These are phyloP conservation scores for Tricholoma sp. DNA, from an alignment of 768 basidiomycete genomes.

Conservation along the genomic window DNA sequence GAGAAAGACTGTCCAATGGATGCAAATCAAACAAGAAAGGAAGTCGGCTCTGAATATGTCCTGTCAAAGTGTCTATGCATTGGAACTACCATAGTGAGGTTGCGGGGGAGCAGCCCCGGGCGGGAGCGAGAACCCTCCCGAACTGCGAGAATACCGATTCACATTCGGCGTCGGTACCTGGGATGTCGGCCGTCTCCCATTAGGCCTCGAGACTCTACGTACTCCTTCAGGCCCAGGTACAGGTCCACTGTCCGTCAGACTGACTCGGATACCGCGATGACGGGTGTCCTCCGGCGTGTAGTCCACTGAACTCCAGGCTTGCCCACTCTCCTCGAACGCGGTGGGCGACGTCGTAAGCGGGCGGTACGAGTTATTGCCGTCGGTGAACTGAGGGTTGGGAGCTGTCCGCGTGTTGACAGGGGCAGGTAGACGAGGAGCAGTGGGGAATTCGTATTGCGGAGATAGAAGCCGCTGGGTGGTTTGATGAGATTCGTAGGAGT, in stretches of 20 bases:
- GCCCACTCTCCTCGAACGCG: slow-evolving; percentile 27
- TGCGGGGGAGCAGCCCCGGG: slow-evolving; percentile 74
- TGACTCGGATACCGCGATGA: slow-evolving; percentile 70
- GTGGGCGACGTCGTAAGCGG: slow-evolving; percentile 36
- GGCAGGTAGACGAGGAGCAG: slow-evolving; percentile 21
- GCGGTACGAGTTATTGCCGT: slow-evolving; percentile 58
- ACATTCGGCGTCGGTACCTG: slow-evolving; percentile 43
- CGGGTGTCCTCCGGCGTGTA: slow-evolving; percentile 26
- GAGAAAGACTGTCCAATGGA: slow-evolving; percentile 1
- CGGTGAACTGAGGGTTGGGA: slow-evolving; percentile 20
- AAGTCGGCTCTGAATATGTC: slow-evolving; percentile 1
- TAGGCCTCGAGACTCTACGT: slow-evolving; percentile 66
- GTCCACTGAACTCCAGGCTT: slow-evolving; percentile 9
- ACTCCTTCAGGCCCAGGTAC: slow-evolving; percentile 77
- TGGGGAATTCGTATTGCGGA: slow-evolving; percentile 15
- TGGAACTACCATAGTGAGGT: slow-evolving; percentile 21
- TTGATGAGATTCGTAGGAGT: slow-evolving; percentile 31
- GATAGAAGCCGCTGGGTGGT: slow-evolving; percentile 27
- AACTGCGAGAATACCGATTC: slow-evolving; percentile 69
- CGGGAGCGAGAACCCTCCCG: slow-evolving; percentile 49
- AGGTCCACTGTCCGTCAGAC: slow-evolving; percentile 78
- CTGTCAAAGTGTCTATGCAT: background rate
- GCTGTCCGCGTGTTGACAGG: slow-evolving; percentile 19
- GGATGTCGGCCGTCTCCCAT: slow-evolving; percentile 52
- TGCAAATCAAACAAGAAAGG: slow-evolving; percentile 2